Evolutionary conservation across 2,329 filamentous ascomycete genomes (phyloP).

Genomic region (Microcyclosporella mali): DNA sequence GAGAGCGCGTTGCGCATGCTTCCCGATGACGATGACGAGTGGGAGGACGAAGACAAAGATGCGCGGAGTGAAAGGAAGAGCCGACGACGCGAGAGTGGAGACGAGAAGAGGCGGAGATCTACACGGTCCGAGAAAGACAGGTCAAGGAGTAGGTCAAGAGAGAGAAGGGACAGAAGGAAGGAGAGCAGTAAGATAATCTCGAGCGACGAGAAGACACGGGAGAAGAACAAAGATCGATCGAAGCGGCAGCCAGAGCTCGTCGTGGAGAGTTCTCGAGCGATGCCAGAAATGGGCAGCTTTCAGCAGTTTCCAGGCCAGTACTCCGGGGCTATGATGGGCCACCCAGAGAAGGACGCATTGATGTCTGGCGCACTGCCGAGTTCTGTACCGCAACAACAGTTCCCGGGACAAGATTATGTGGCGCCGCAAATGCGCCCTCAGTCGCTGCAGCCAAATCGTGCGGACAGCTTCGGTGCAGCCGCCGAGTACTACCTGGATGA

Average conservation of each 20-base stretch:
- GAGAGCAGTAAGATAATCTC: slow-evolving; percentile 13
- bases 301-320: slow-evolving; percentile 30
- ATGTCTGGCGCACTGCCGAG: slow-evolving; percentile 29
- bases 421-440: slow-evolving; percentile 37
- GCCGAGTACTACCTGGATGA: slow-evolving; percentile 58
- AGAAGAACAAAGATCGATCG: slow-evolving; percentile 15
- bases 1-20: slow-evolving; percentile 31
- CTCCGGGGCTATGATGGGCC: slow-evolving; percentile 15
- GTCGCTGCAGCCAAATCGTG: slow-evolving; percentile 30
- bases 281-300: slow-evolving; percentile 27
- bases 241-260: slow-evolving; percentile 13
- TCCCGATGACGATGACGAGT: slow-evolving; percentile 26
- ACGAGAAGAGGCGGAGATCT: slow-evolving; percentile 26
- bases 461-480: slow-evolving; percentile 47
- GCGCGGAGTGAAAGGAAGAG: slow-evolving; percentile 26
- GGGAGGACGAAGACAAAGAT: slow-evolving; percentile 29
- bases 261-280: slow-evolving; percentile 17
- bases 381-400: slow-evolving; percentile 38
- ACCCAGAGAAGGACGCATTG: slow-evolving; percentile 7
- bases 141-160: slow-evolving; percentile 24
- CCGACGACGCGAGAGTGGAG: slow-evolving; percentile 24
- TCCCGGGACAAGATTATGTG: slow-evolving; percentile 52
- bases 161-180: slow-evolving; percentile 16
- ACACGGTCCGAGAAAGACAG: slow-evolving; percentile 28
- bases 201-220: slow-evolving; percentile 14